phyloP scores from a whole-genome alignment of 129 eudicot species.

The Smallanthus sonchifolius region DNA sequence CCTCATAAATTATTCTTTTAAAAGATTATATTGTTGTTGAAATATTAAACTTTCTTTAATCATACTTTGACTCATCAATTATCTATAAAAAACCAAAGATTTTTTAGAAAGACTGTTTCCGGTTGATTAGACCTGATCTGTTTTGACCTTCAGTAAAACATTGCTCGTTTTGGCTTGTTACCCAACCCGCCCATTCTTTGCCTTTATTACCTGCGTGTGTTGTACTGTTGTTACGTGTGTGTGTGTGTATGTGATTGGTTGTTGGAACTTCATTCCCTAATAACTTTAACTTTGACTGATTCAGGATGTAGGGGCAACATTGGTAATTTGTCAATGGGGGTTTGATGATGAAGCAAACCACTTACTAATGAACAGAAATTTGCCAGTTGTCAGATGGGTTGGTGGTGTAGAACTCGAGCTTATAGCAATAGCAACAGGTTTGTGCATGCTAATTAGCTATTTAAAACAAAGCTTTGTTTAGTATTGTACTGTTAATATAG shows the following conservation, averaged over 20 bases:
- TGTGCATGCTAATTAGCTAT: constrained; percentile 1
- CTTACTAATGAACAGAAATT: constrained; percentile 82
- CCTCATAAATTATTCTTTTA: too few species aligned
- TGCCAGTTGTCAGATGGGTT: constrained; percentile 99
- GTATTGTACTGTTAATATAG: neutral
- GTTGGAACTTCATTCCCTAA: neutral
- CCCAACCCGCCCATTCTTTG: neutral
- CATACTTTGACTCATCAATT: neutral
- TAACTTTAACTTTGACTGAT: neutral
- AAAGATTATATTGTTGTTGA: too few species aligned
- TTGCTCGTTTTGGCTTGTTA: neutral
- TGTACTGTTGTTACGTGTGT: neutral
- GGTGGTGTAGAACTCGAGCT: constrained; percentile 99
- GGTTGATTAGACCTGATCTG: neutral
- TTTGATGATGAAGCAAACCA: constrained; percentile 99
- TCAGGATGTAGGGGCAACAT: constrained; percentile 98
- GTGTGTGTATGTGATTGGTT: neutral
- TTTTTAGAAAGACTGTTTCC: neutral
- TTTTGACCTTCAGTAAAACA: neutral
- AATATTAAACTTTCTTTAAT: too few species aligned
- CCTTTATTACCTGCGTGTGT: neutral
- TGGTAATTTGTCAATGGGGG: constrained; percentile 99
- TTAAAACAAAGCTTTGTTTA: neutral
- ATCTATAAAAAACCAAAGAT: neutral
- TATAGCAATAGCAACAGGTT: constrained; percentile 97